Percentiles rank a stretch among this genome's conserved stretches.
Evolutionary conservation across 2,329 filamentous ascomycete species (phyloP).

Genomic region (Colletotrichum sp.): DNA sequence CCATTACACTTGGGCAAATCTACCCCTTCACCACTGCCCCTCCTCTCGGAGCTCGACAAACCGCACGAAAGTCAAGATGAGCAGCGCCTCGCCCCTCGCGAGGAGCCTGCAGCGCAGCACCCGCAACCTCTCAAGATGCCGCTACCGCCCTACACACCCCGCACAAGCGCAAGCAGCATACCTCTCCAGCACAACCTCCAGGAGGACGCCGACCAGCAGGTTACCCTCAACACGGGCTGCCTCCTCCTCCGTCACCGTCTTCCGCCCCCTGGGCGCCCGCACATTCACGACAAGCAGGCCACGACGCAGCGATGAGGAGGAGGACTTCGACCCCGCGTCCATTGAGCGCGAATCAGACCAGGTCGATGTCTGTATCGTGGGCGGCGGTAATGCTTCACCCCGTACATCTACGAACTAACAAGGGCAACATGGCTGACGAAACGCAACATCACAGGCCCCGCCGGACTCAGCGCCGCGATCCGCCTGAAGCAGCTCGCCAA

Average conservation of each 20-base stretch:
- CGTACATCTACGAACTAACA: not conserved
- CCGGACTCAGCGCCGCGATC: conserved; percentile 91
- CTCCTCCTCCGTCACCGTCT: not conserved
- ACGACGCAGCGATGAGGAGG: conserved; percentile 30
- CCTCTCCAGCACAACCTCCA: not conserved
- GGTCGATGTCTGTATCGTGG: conserved; percentile 96
- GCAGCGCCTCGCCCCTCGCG: conserved; percentile 34
- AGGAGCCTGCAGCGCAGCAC: conserved; percentile 44
- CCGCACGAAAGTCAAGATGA: not conserved
- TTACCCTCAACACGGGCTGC: not conserved
- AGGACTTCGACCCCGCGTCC: conserved; percentile 69
- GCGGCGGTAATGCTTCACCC: conserved; percentile 66
- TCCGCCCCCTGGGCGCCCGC: not conserved
- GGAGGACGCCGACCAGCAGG: not conserved
- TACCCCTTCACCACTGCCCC: not conserved
- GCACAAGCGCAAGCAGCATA: not conserved
- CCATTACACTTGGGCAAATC: not conserved
- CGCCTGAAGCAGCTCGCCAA: conserved; percentile 94
- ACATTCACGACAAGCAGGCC: conserved; percentile 19
- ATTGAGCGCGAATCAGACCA: conserved; percentile 89
- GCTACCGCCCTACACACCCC: conserved; percentile 29
- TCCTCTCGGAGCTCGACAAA: not conserved
- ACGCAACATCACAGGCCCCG: conserved; percentile 66
- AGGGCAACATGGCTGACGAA: not conserved
- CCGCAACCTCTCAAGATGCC: conserved; percentile 32